Percentiles rank a stretch among this genome's conserved stretches.
Evolutionary conservation across 1,284 basidiomycete species (phyloP).

Genomic region (Trametes pubescens): DNA sequence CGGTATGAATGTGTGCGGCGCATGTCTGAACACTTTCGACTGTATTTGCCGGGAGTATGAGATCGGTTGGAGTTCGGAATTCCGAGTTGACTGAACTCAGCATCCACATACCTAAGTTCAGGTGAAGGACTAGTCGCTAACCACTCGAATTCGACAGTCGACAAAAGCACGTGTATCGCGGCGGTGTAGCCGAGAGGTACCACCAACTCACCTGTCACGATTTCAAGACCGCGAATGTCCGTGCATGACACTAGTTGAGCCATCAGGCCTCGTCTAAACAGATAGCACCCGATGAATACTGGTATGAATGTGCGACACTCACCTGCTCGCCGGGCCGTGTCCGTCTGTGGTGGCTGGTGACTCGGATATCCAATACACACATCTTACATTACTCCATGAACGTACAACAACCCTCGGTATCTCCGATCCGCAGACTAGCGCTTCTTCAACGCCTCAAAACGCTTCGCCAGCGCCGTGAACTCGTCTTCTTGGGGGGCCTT

Average conservation of each 20-base stretch:
- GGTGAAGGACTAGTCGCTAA: too few relatives aligned
- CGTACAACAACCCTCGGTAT: slow-evolving; percentile 18
- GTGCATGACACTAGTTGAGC: not conserved
- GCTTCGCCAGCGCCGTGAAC: slow-evolving; percentile 72
- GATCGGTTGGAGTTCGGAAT: too few relatives aligned
- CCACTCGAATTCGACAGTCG: too few relatives aligned
- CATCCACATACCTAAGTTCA: too few relatives aligned
- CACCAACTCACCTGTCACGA: not conserved
- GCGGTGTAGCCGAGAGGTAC: too few relatives aligned
- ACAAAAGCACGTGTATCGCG: too few relatives aligned
- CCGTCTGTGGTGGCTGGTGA: not conserved
- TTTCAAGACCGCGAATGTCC: not conserved
- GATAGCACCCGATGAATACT: not conserved
- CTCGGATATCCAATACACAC: not conserved
- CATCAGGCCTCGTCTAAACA: not conserved
- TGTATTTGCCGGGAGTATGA: too few relatives aligned
- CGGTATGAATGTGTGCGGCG: not conserved
- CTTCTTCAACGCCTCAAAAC: slow-evolving; percentile 85
- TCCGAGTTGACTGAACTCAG: too few relatives aligned
- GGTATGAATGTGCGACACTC: not conserved
- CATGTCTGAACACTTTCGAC: not conserved
- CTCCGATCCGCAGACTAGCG: slow-evolving; percentile 48
- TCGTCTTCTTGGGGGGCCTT: slow-evolving; percentile 63
- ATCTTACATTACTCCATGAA: slow-evolving; percentile 12
- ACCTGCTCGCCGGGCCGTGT: not conserved